Evolutionary conservation across 768 basidiomycete genomes (phyloP), one percentile per base, ranked within the genome.

Genomic region (Cyathus striatus): DNA sequence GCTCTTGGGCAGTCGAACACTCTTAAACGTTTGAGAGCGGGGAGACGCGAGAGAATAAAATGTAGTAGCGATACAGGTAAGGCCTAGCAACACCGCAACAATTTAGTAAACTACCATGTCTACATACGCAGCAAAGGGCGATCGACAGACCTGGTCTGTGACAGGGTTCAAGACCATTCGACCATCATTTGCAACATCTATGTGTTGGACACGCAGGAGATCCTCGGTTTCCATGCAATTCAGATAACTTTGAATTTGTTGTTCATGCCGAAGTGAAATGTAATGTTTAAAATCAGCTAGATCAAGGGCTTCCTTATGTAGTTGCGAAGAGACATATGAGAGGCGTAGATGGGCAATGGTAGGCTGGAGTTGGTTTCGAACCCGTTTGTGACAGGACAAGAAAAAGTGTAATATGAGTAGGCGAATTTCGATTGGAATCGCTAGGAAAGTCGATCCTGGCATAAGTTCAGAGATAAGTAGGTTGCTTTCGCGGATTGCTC

Each of bases 141-240:
- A n/a, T n/a, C n/a, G n/a, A n/a, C n/a, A n/a, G n/a, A 30, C 27
- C 27, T 30, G 27, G 27, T 30, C n/a, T 30, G 27, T n/a, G n/a
- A n/a, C 27, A 9, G 45, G 40, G 24, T 41, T n/a, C 40, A 34
- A 23, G 21, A 46, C 46, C 39, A 63, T 47, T 41, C 65, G 62
- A 26, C 61, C 60, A 49, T 72, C 70, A 48, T 65, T 70, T 34
- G 62, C 67, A 38, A 68, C 64, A 47, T 71, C 68, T 14, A 58
- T 60, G 49, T 56, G 64, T 9, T 49, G 43, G 16, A 70, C 51
- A 13, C 40, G 55, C n/a, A 51, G 40, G 25, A 53, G 53, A 20
- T 49, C 26, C 40, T 49, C 45, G 4, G 50, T 52, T 20, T 40
- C 47, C 23, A 57, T 51, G 33, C 43, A 45, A 20, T 40, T 18